These are phyloP conservation scores for Naumovozyma castellii DNA, from an alignment of 805 yeast species.

Conservation along the genomic window DNA sequence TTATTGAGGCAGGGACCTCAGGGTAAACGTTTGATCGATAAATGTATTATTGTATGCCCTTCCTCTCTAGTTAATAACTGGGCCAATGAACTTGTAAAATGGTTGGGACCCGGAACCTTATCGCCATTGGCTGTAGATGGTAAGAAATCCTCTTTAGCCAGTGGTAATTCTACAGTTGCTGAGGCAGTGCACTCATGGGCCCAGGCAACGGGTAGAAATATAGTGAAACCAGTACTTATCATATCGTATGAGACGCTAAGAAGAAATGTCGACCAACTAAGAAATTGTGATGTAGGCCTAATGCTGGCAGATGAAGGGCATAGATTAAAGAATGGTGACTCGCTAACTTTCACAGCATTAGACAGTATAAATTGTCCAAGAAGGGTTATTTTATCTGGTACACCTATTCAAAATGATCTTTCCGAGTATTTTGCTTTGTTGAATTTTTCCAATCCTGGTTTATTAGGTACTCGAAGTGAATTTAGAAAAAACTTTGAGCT, in stretches of 20 bases:
- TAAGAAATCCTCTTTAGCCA: slow-evolving; percentile 47
- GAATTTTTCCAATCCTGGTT: slow-evolving; percentile 90
- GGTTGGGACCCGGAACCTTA: slow-evolving; percentile 89
- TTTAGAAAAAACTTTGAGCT: slow-evolving; percentile 79
- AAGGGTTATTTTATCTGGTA: slow-evolving; percentile 87
- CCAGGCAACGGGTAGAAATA: slow-evolving; percentile 72
- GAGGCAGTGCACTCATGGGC: slow-evolving; percentile 76
- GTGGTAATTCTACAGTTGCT: slow-evolving; percentile 48
- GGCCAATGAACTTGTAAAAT: slow-evolving; percentile 92
- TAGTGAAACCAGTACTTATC: slow-evolving; percentile 87
- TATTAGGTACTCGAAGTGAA: slow-evolving; percentile 73
- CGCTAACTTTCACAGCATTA: slow-evolving; percentile 79
- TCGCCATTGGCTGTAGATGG: slow-evolving; percentile 92
- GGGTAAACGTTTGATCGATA: slow-evolving; percentile 68
- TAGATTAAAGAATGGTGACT: slow-evolving; percentile 78
- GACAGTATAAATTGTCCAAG: slow-evolving; percentile 77
- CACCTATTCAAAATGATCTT: slow-evolving; percentile 93
- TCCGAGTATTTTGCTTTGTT: slow-evolving; percentile 87
- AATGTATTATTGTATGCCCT: slow-evolving; percentile 90
- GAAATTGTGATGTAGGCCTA: slow-evolving; percentile 73
- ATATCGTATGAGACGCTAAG: slow-evolving; percentile 91
- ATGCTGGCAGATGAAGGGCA: slow-evolving; percentile 84
- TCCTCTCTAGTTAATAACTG: slow-evolving; percentile 88
- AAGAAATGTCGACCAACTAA: slow-evolving; percentile 67
- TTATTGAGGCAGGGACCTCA: slow-evolving; percentile 80